These are phyloP conservation scores for Phylloporus sp. DNA, from an alignment of 768 basidiomycete species.

Conservation along the genomic window DNA sequence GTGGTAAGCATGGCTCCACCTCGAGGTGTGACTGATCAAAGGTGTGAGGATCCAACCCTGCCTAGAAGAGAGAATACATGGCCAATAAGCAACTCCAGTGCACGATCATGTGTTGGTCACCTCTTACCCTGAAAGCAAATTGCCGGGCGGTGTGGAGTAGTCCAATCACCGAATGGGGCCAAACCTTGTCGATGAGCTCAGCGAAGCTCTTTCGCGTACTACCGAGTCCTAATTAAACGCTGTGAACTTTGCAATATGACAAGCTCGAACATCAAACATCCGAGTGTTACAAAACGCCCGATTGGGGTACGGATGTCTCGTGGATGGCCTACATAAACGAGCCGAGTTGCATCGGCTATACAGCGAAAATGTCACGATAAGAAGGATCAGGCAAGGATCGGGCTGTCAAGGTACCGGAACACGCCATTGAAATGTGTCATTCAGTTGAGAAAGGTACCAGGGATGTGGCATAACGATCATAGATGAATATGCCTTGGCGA, in stretches of 20 bases:
- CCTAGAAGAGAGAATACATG: conserved; percentile 6
- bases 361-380: conserved; percentile 5
- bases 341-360: conserved; percentile 7
- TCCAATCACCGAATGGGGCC: conserved; percentile 21
- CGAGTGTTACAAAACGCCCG: conserved; percentile 3
- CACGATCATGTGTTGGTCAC: conserved; percentile 13
- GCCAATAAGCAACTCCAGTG: conserved; percentile 18
- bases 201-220: conserved; percentile 22
- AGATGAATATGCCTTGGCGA: conserved; percentile 20
- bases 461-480: conserved; percentile 17
- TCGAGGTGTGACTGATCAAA: conserved; percentile 34
- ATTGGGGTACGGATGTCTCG: conserved; percentile 5
- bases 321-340: conserved; percentile 8
- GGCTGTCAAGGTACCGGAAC: conserved; percentile 19
- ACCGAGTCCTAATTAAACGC: conserved; percentile 20
- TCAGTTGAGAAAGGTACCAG: conserved; percentile 19
- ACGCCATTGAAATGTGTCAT: conserved; percentile 9
- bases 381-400: conserved; percentile 11
- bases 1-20: conserved; percentile 32
- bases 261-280: conserved; percentile 5
- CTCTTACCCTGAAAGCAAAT: conserved; percentile 17
- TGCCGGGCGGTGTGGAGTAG: conserved; percentile 24
- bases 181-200: conserved; percentile 29
- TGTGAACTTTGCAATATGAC: conserved; percentile 18
- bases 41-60: conserved; percentile 28